phyloP scores from a whole-genome alignment of 2,329 filamentous ascomycete genomes.

The Xylariales sp. region DNA sequence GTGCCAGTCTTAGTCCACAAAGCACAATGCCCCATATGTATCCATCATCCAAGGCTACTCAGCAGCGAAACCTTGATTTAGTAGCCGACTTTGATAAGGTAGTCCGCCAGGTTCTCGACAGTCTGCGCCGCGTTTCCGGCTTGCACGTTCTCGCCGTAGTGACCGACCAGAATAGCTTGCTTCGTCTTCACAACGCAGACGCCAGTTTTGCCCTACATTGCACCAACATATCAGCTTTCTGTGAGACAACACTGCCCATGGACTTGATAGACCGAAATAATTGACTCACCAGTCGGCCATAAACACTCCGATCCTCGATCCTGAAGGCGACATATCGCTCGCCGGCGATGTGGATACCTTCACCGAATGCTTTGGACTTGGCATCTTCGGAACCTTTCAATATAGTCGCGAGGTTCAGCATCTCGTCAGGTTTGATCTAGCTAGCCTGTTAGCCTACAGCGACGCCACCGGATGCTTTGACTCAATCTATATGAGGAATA shows the following conservation, averaged over 20 bases:
- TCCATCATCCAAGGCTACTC: too few species aligned
- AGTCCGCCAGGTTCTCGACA: conserved; percentile 80
- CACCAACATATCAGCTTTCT: neutral
- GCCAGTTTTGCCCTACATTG: conserved; percentile 64
- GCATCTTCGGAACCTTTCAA: conserved; percentile 40
- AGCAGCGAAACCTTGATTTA: too few species aligned
- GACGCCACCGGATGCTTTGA: too few species aligned
- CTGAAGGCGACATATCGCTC: conserved; percentile 75
- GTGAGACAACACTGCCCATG: neutral
- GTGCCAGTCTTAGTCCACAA: too few species aligned
- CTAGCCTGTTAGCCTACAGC: conserved; percentile 23
- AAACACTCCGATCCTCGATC: conserved; percentile 73
- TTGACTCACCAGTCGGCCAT: conserved; percentile 57
- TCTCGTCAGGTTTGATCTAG: conserved; percentile 55
- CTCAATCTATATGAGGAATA: neutral
- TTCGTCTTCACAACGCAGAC: conserved; percentile 80
- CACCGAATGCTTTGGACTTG: conserved; percentile 62
- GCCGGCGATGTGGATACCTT: conserved; percentile 71
- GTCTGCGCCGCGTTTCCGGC: conserved; percentile 73
- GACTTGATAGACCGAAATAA: neutral
- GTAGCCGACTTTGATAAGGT: conserved; percentile 75
- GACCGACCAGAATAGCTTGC: conserved; percentile 82
- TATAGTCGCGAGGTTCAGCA: conserved; percentile 53
- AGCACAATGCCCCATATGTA: too few species aligned
- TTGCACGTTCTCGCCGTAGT: conserved; percentile 71